phyloP scores from a whole-genome alignment of 2,329 filamentous ascomycete species.

The Didymella lethalis region DNA sequence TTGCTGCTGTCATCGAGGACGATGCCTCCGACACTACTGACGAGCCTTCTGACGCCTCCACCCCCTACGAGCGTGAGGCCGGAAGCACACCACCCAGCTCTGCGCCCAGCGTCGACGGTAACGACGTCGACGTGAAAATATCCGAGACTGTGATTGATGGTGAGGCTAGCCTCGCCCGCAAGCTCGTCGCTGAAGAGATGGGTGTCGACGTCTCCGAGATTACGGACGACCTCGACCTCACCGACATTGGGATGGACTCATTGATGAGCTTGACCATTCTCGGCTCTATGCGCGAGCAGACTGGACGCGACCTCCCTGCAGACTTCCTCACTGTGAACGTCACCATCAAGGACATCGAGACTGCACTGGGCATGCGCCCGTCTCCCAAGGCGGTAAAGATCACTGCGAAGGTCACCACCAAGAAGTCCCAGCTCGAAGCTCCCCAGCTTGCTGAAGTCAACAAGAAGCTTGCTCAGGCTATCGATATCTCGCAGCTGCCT shows the following conservation, averaged over 20 bases:
- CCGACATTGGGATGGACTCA: constrained; percentile 65
- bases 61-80: constrained; percentile 53
- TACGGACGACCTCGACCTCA: constrained; percentile 66
- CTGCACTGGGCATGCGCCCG: constrained; percentile 65
- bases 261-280: constrained; percentile 62
- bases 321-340: constrained; percentile 68
- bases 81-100: constrained; percentile 60
- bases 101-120: constrained; percentile 56
- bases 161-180: constrained; percentile 57
- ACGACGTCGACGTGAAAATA: constrained; percentile 47
- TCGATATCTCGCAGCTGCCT: constrained; percentile 55
- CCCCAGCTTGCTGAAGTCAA: constrained; percentile 59
- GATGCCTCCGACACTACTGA: constrained; percentile 53
- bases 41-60: constrained; percentile 51
- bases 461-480: constrained; percentile 52
- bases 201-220: constrained; percentile 68
- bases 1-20: constrained; percentile 47
- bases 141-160: constrained; percentile 45
- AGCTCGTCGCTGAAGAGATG: constrained; percentile 65
- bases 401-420: constrained; percentile 30
- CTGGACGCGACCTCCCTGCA: constrained; percentile 58
- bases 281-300: constrained; percentile 60
- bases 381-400: constrained; percentile 51
- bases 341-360: constrained; percentile 71
- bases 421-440: constrained; percentile 50